Evolutionary conservation across 2,329 filamentous ascomycete species (phyloP).

Genomic region (Apiospora kogelbergensis): DNA sequence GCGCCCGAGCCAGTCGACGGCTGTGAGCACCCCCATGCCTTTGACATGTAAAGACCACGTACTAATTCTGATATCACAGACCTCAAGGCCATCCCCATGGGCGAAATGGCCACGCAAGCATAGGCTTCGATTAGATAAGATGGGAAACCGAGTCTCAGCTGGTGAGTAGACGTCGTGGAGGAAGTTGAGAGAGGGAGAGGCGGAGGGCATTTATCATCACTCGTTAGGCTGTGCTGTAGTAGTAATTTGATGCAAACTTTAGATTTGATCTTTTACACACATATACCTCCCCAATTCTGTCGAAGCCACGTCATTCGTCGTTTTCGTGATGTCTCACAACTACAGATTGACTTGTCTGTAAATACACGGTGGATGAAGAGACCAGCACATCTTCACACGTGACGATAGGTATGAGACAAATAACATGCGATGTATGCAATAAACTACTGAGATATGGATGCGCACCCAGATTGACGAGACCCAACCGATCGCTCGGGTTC

Average conservation of each 20-base stretch:
- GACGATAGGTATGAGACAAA: no score
- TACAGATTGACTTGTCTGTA: no score
- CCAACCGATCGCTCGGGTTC: no score
- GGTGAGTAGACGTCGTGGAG: not conserved
- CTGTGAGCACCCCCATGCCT: slow-evolving; percentile 35
- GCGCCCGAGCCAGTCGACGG: slow-evolving; percentile 49
- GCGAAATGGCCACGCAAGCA: slow-evolving; percentile 24
- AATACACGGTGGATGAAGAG: no score
- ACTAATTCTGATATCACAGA: slow-evolving; percentile 16
- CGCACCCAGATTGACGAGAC: no score
- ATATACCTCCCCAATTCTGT: not conserved
- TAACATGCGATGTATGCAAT: no score
- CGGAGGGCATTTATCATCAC: not conserved
- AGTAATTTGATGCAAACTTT: not conserved
- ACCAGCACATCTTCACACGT: no score
- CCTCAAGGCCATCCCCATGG: slow-evolving; percentile 30
- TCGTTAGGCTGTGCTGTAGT: not conserved
- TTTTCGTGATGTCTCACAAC: no score
- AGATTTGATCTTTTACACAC: not conserved
- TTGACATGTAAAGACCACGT: not conserved
- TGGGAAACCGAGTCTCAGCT: not conserved
- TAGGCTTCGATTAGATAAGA: not conserved
- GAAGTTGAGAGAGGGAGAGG: no score
- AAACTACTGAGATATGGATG: no score
- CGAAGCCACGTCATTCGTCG: no score